Evolutionary conservation across 257 asterid genomes (phyloP).

Genomic region (Ophiorrhiza pumila): DNA sequence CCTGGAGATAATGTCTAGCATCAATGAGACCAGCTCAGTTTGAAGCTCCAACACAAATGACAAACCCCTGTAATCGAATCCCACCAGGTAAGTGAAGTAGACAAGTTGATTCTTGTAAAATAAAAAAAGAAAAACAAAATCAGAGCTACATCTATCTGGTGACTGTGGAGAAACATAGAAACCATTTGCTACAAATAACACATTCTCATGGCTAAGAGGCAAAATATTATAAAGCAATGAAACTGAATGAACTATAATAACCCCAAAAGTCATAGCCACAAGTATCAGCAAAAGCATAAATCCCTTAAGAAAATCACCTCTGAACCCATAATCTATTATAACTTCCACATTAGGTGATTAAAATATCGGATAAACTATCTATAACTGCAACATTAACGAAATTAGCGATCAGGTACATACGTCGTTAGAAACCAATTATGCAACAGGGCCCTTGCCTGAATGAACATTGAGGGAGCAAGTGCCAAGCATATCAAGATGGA

Average conservation of each 20-base stretch:
- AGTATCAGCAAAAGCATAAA: background rate
- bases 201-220: background rate
- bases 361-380: background rate
- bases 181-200: background rate
- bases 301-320: constrained; percentile 2
- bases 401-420: constrained; percentile 36
- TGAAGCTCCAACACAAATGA: constrained; percentile 64
- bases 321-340: background rate
- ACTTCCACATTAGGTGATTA: background rate
- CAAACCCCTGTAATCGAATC: constrained; percentile 74
- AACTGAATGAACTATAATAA: background rate
- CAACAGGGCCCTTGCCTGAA: constrained; percentile 64
- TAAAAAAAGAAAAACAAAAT: too few relatives aligned
- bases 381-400: constrained; percentile 13
- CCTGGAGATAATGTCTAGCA: constrained; percentile 63
- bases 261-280: background rate
- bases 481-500: constrained; percentile 54
- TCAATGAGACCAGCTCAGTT: constrained; percentile 40
- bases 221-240: background rate
- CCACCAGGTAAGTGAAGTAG: constrained; percentile 34
- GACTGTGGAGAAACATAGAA: background rate
- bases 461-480: constrained; percentile 59
- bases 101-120: background rate
- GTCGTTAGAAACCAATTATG: constrained; percentile 68
- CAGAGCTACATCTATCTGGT: background rate